These are phyloP conservation scores for Colletotrichum cordylinicola DNA, from an alignment of 2,329 filamentous ascomycete species.

Conservation along the genomic window DNA sequence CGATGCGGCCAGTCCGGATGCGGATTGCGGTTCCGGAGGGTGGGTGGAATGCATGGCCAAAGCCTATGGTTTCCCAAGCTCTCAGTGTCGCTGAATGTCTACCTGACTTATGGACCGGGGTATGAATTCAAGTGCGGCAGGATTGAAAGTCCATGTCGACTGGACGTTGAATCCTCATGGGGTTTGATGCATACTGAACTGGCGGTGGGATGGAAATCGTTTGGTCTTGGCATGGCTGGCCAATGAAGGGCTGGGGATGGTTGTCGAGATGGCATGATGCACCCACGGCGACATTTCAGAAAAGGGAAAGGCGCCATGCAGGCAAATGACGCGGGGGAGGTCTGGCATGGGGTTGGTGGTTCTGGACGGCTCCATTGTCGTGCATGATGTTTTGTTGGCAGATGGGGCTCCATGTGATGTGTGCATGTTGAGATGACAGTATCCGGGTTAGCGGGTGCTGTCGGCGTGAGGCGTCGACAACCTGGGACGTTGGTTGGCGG, in stretches of 20 bases:
- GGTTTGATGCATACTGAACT: not conserved
- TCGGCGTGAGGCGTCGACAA: not conserved
- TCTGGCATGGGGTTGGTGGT: not conserved
- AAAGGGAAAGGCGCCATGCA: not conserved
- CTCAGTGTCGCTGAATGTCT: not conserved
- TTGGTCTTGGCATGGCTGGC: not conserved
- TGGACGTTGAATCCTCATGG: not conserved
- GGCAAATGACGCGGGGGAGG: not conserved
- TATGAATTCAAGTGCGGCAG: not conserved
- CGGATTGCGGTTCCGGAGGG: not conserved
- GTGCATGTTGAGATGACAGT: not conserved
- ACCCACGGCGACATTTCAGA: not conserved
- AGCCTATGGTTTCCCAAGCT: not conserved
- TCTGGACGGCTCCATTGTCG: not conserved
- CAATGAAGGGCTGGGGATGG: not conserved
- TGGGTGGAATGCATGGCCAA: not conserved
- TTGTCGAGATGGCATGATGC: not conserved
- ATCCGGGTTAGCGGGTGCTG: not conserved
- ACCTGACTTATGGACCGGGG: not conserved
- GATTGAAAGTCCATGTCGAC: not conserved
- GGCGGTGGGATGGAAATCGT: not conserved
- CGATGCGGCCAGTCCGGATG: not conserved
- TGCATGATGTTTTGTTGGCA: not conserved
- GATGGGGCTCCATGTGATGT: not conserved
- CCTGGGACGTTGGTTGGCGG: not conserved